Evolutionary conservation across 2,329 filamentous ascomycete genomes (phyloP).

Genomic region (Paecilomyces variotii): DNA sequence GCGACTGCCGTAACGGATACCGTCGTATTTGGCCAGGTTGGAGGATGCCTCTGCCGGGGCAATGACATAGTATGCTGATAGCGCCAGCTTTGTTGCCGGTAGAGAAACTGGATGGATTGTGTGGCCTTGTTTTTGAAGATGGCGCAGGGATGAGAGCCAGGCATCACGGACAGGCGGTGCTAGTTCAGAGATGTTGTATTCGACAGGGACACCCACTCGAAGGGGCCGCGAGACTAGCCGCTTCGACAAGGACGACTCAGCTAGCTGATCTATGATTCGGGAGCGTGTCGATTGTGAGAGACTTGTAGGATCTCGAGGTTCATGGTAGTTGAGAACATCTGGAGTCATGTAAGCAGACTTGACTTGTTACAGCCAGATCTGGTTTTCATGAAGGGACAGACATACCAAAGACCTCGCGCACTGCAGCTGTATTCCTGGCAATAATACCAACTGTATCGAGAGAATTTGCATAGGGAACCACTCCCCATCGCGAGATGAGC

Average conservation of each 20-base stretch:
- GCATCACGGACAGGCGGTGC: slow-evolving; percentile 58
- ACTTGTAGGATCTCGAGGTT: slow-evolving; percentile 68
- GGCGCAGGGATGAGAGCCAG: slow-evolving; percentile 58
- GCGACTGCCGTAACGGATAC: slow-evolving; percentile 76
- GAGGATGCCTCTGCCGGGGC: slow-evolving; percentile 93
- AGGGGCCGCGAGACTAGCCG: slow-evolving; percentile 24
- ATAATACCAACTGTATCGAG: slow-evolving; percentile 82
- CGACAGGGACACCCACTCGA: slow-evolving; percentile 53
- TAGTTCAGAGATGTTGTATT: slow-evolving; percentile 86
- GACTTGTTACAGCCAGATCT: background rate
- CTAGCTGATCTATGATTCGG: slow-evolving; percentile 39
- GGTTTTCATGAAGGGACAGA: background rate
- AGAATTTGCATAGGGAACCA: slow-evolving; percentile 87
- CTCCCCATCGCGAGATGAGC: slow-evolving; percentile 73
- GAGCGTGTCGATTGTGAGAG: slow-evolving; percentile 50
- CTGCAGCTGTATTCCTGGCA: slow-evolving; percentile 45
- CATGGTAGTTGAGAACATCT: slow-evolving; percentile 51
- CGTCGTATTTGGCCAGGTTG: slow-evolving; percentile 94
- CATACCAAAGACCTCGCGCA: slow-evolving; percentile 46
- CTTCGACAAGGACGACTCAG: slow-evolving; percentile 12
- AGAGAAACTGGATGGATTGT: slow-evolving; percentile 68
- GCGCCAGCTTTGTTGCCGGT: slow-evolving; percentile 72
- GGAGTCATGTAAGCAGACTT: slow-evolving; percentile 4
- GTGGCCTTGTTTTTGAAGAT: slow-evolving; percentile 58
- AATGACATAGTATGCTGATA: slow-evolving; percentile 91